phyloP scores from a whole-genome alignment of 2,329 filamentous ascomycete species.

The Diaporthe amygdali region DNA sequence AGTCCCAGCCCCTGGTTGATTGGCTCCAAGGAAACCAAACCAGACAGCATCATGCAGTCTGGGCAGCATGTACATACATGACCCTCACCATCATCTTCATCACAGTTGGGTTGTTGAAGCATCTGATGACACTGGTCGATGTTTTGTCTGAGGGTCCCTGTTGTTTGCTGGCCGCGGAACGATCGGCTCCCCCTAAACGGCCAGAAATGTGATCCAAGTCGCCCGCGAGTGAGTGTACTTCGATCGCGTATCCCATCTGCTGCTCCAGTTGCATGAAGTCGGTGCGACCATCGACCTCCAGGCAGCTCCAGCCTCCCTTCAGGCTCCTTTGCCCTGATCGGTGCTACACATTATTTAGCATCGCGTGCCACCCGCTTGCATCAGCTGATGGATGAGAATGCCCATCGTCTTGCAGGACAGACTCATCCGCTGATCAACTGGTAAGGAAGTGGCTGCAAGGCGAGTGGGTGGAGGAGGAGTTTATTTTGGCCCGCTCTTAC shows the following conservation, averaged over 20 bases:
- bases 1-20: neutral
- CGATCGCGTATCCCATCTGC: neutral
- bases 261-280: neutral
- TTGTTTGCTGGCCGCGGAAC: neutral
- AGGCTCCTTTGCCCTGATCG: neutral
- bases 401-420: neutral
- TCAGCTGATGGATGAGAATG: neutral
- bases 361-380: neutral
- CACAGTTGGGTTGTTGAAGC: neutral
- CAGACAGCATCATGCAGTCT: neutral
- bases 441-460: neutral
- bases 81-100: neutral
- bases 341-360: neutral
- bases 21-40: neutral
- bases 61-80: neutral
- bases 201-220: neutral
- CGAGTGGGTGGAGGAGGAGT: neutral
- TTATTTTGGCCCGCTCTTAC: constrained; percentile 10
- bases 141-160: neutral
- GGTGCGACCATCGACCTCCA: neutral
- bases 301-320: neutral
- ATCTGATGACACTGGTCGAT: neutral
- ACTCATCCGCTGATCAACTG: neutral
- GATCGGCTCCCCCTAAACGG: neutral
- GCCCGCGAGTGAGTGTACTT: neutral